Evolutionary conservation across 768 basidiomycete genomes (phyloP), one percentile per base, ranked within the genome.

Genomic region (Nevesoporus exiguus): DNA sequence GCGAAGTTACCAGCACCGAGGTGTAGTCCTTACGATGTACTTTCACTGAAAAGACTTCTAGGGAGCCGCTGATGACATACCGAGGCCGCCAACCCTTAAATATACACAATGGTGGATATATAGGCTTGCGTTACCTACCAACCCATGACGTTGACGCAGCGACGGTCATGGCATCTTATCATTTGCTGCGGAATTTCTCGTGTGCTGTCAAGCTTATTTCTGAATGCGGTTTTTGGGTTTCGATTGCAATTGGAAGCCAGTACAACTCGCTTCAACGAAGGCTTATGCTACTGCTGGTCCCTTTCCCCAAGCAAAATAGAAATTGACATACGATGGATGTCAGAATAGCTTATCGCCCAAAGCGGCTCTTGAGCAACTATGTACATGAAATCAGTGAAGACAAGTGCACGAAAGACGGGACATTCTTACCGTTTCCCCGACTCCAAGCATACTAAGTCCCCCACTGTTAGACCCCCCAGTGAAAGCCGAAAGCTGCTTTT

Each of bases 401-500:
- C n/a, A 40, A 9, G 42, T 2, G 1, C 5, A 21, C 36, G 13
- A 27, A 21, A 14, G 0, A 34, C 1, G 7, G 7, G 3, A 52
- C 9, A 43, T 3, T 15, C 66, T 59, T 52, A 89, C 89, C 66
- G 90, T 27, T 45, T 31, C 15, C 0, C 64, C 70, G 39, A 80
- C 63, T 74, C 85, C 73, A 50, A 93, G 62, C 13, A 79, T 66
- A 39, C 83, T 65, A 39, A 93, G 66, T 1, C 90, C 89, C 37
- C 89, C 87, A 21, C 88, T 89, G 64, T 82, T 79, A 14, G 80
- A 74, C 0, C 89, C 87, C 4, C 84, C 86, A 17, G 69, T 73
- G 1, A 73, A 57, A 37, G 42, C 5, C 4, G 66, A 27, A 69
- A 73, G 58, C 76, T 76, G 61, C 69, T 86, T 84, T 65, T 88